phyloP scores from a whole-genome alignment of 2,329 filamentous ascomycete genomes.

The Xenoacremonium recifei region DNA sequence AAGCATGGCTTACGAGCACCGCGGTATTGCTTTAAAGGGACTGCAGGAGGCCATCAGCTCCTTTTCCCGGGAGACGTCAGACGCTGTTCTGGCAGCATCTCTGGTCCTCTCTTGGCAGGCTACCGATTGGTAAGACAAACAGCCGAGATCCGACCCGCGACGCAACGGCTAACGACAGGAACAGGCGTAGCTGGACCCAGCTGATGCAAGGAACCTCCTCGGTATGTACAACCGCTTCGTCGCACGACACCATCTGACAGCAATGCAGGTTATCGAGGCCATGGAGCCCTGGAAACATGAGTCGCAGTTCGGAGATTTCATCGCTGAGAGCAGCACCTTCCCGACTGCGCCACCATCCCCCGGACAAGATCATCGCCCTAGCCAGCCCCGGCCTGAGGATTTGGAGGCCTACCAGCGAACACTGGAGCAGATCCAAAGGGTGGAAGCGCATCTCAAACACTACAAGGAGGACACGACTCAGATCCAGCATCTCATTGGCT shows the following conservation, averaged over 20 bases:
- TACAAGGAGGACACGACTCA: conserved; percentile 68
- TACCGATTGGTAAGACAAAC: conserved; percentile 76
- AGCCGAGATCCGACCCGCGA: conserved; percentile 3
- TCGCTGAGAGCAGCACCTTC: conserved; percentile 75
- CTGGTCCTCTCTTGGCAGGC: conserved; percentile 94
- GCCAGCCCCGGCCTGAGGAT: conserved; percentile 67
- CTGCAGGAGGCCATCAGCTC: conserved; percentile 82
- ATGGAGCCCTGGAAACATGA: conserved; percentile 93
- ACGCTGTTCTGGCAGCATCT: conserved; percentile 88
- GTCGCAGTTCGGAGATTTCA: conserved; percentile 81
- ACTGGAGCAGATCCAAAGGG: conserved; percentile 64
- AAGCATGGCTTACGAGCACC: conserved; percentile 87
- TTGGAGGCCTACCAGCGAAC: conserved; percentile 65
- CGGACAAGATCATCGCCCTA: conserved; percentile 58
- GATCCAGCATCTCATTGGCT: conserved; percentile 67
- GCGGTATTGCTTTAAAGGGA: conserved; percentile 80
- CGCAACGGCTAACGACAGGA: conserved; percentile 29
- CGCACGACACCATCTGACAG: conserved; percentile 16
- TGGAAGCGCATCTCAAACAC: conserved; percentile 67
- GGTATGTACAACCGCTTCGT: conserved; percentile 49
- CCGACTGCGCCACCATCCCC: conserved; percentile 65
- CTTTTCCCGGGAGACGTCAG: conserved; percentile 84
- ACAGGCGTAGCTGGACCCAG: conserved; percentile 87
- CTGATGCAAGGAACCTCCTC: conserved; percentile 89
- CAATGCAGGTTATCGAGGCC: conserved; percentile 71